Base-by-base conservation (phyloP, 1,139 yeast species). In the Nematodospora anomalae region DNA sequence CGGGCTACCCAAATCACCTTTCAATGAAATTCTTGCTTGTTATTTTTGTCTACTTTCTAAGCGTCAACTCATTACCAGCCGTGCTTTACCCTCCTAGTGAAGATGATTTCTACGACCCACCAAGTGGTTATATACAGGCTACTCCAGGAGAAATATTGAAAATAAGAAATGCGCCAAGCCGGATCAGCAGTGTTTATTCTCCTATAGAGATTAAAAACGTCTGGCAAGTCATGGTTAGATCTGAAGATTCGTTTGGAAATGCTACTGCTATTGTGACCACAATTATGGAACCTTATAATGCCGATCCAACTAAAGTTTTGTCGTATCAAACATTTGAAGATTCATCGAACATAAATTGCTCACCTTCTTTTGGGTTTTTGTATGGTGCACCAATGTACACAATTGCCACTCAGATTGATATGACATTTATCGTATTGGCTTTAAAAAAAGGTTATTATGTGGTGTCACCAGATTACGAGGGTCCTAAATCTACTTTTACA, bases 211-310 rank as follows among this genome's bases (percentile, higher is more conserved):
- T 48, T 11, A 38, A 55, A 21, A 50, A 51, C 21, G 38, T 59
- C 2, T 60, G 64, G 60, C 66, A 64, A 41, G 39, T 61, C 33
- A 41, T 64, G 35, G 62, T 62, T 2, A 51, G 68, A 33, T 55
- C 67, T 4, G 53, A 55, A 27, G 68, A 64, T 42, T 41, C 60
- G 6, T 41, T 42, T 15, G 68, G 64, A 15, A 46, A 55, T 11
- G 55, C 69, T 6, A 51, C 42, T 25, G 66, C 60, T 3, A 49
- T 62, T 31, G 65, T 58, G n/a, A 50, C 66, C 4, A 61, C 70
- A 3, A 38, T 64, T 9, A 51, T 62, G 16, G 57, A 58, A 40
- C 68, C 71, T 1, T 49, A 41, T 31, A 51, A 57, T 29, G 54
- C 61, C 10, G 57, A 55, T 36, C 46, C 55, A 5, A 32, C 39